phyloP scores from a whole-genome alignment of 1,284 basidiomycete species.

The Moesziomyces antarcticus region DNA sequence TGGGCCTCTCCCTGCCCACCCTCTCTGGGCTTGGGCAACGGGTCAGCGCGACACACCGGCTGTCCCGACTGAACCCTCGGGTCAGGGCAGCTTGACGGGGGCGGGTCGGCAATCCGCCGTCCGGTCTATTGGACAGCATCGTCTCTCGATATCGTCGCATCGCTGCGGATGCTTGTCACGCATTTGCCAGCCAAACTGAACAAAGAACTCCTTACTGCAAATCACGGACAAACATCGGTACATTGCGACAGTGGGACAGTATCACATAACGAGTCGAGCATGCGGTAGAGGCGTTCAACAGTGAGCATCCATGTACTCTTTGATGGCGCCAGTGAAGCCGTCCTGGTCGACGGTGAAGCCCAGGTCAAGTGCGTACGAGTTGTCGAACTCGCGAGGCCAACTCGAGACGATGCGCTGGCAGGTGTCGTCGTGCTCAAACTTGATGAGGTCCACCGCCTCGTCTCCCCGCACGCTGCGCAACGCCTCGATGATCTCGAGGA shows the following conservation, averaged over 20 bases:
- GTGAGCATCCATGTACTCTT: constrained; percentile 19
- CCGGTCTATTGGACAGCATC: no score
- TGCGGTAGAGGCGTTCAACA: neutral
- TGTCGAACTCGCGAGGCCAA: constrained; percentile 35
- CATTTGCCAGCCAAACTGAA: no score
- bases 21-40: no score
- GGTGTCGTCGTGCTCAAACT: constrained; percentile 37
- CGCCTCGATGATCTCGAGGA: constrained; percentile 32
- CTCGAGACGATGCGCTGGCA: constrained; percentile 27
- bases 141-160: no score
- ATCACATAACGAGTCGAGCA: neutral
- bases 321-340: constrained; percentile 32
- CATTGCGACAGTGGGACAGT: neutral
- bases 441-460: constrained; percentile 26
- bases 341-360: constrained; percentile 28
- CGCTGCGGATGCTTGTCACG: no score
- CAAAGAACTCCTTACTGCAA: no score
- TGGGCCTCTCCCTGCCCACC: no score
- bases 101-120: no score
- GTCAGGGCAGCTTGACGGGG: no score
- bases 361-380: constrained; percentile 18
- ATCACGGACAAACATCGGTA: neutral
- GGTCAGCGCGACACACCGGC: no score
- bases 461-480: constrained; percentile 18
- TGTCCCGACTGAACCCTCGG: no score